Conservation (phyloP, 768 basidiomycete species). For the Mycena vulgaris region DNA sequence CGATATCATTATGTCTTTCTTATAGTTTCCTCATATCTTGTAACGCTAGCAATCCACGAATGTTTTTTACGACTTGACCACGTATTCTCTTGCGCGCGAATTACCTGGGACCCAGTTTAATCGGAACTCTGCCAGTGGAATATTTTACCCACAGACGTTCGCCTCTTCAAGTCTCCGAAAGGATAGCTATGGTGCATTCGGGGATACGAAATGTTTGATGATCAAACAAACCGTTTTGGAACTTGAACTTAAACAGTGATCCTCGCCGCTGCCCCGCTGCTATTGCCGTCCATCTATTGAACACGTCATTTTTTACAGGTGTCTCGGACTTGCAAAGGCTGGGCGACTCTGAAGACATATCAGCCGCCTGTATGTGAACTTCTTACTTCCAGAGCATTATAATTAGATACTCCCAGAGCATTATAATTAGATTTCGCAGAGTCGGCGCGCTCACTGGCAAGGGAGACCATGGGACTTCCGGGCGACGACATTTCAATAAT, state of each 20-base stretch:
- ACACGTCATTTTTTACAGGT: neutral
- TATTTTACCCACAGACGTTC: too few relatives aligned
- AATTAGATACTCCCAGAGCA: too few relatives aligned
- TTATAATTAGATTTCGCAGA: neutral
- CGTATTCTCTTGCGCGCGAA: neutral
- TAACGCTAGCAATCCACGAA: slow-evolving; percentile 22
- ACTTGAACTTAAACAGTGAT: too few relatives aligned
- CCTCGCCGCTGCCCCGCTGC: neutral
- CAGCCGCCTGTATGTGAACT: neutral
- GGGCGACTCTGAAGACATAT: neutral
- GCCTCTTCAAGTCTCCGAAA: too few relatives aligned
- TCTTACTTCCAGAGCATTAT: neutral
- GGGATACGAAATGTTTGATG: too few relatives aligned
- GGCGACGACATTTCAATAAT: too few relatives aligned
- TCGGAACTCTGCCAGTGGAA: too few relatives aligned
- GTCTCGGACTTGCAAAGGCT: neutral
- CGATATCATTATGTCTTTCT: slow-evolving; percentile 32
- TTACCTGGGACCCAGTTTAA: too few relatives aligned
- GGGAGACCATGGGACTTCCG: too few relatives aligned
- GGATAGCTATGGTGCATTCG: too few relatives aligned
- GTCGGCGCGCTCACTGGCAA: neutral
- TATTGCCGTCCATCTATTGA: neutral
- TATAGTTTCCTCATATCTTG: slow-evolving; percentile 26
- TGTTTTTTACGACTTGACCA: neutral
- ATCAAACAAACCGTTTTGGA: too few relatives aligned